phyloP scores from a whole-genome alignment of 768 basidiomycete species.

The Tylopilus cervinicoccineus region DNA sequence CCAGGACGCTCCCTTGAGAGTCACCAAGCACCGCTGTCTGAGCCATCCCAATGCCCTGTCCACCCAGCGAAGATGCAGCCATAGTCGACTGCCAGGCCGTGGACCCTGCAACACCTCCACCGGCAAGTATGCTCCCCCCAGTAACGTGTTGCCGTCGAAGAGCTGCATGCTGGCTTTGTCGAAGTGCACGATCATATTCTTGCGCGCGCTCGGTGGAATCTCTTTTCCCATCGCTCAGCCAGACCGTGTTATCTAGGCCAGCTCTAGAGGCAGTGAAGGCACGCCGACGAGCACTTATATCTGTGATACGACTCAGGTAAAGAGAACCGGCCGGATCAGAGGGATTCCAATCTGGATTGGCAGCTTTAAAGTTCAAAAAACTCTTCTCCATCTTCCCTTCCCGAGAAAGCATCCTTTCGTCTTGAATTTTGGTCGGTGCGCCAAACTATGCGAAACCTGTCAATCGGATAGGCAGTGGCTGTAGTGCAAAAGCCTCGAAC shows the following conservation, averaged over 20 bases:
- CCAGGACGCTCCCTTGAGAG: conserved; percentile 55
- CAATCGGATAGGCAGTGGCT: background rate
- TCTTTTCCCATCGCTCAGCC: conserved; percentile 33
- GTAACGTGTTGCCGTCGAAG: conserved; percentile 36
- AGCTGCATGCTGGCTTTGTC: conserved; percentile 61
- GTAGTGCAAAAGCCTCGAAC: conserved; percentile 35
- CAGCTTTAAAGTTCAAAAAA: conserved; percentile 92
- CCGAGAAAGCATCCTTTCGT: conserved; percentile 77
- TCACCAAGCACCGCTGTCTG: conserved; percentile 74
- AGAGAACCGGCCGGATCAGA: conserved; percentile 87
- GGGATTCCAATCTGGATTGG: conserved; percentile 95
- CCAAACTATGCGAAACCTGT: conserved; percentile 55
- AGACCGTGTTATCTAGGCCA: conserved; percentile 25
- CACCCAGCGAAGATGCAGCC: conserved; percentile 41
- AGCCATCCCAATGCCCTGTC: conserved; percentile 47
- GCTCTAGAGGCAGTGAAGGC: conserved; percentile 25
- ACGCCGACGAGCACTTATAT: conserved; percentile 50
- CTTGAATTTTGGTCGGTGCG: conserved; percentile 65
- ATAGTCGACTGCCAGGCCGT: conserved; percentile 41
- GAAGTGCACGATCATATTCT: conserved; percentile 72
- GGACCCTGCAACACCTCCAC: conserved; percentile 49
- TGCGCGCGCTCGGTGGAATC: conserved; percentile 52
- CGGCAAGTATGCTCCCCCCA: conserved; percentile 28
- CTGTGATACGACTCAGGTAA: conserved; percentile 82
- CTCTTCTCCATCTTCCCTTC: conserved; percentile 99